Evolutionary conservation across 1,284 basidiomycete genomes (phyloP), one percentile per base, ranked within the genome.

Genomic region (Thecaphora frezii): DNA sequence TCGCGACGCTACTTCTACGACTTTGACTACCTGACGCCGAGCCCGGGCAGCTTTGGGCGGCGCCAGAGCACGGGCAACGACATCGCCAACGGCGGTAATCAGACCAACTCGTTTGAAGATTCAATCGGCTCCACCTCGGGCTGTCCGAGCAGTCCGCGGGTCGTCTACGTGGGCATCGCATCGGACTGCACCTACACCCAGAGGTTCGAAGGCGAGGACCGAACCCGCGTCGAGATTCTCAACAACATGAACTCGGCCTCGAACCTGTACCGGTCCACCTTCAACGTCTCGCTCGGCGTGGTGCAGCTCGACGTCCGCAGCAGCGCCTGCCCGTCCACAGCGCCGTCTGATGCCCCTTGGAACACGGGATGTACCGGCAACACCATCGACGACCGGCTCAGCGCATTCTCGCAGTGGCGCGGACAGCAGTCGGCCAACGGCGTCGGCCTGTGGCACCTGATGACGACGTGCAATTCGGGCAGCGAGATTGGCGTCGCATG

Each of bases 401-500:
- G 88, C 22, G 79, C 86, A 16, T 93, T 96, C 79, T 90, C 89
- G 19, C 81, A 86, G 51, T 94, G 91, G 91, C 83, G 91, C 58
- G 90, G 90, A 0, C 74, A 81, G 51, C 87, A 87, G 67, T 85
- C 85, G n/a, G 79, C 60, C 37, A 89, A 91, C 74, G 84, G 85
- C 33, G 85, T 85, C 18, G 92, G 91, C 1, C 82, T 96, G 24
- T 93, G 91, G 89, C 91, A 93, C 81, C 82, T 96, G 14, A 88
- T 93, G 87, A 91, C 88, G 62, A 88, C 88, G 19, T 91, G 91
- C 79, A 86, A 88, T 16, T 88, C 88, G 5, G 89, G 89, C 38
- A 85, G 86, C 58, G 90, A 93, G 81, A 89, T 93, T 48, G 91
- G 91, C 33, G 90, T 93, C 51, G 91, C 91, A 3, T 94, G 91